Percentiles rank a stretch among this genome's conserved stretches.
These are phyloP conservation scores for Ceratocystiopsis sp. DNA, from an alignment of 2,329 filamentous ascomycete genomes.

Conservation along the genomic window DNA sequence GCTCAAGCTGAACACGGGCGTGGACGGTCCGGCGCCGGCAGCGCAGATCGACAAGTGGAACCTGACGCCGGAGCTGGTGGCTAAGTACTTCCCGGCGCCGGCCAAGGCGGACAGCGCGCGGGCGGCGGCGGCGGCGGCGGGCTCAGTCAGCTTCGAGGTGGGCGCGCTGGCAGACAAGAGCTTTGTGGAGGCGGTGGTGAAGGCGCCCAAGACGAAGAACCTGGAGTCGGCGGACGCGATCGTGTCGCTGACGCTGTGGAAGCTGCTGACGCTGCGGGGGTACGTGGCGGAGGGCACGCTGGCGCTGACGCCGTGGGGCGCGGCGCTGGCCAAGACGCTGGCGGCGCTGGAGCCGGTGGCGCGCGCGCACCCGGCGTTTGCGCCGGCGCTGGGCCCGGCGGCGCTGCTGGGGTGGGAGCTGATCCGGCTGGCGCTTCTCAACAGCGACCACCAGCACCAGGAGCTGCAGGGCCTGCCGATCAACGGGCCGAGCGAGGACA, in stretches of 20 bases:
- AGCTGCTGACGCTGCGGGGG: slow-evolving; percentile 74
- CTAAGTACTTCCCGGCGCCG: slow-evolving; percentile 27
- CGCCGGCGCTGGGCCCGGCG: slow-evolving; percentile 50
- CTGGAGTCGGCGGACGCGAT: slow-evolving; percentile 50
- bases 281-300: slow-evolving; percentile 62
- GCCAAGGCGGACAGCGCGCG: slow-evolving; percentile 2
- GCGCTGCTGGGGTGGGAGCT: slow-evolving; percentile 75
- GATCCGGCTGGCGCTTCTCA: slow-evolving; percentile 61
- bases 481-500: slow-evolving; percentile 51
- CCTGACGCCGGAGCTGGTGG: slow-evolving; percentile 42
- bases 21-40: slow-evolving; percentile 8
- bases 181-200: slow-evolving; percentile 53
- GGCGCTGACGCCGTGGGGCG: slow-evolving; percentile 69
- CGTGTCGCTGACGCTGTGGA: slow-evolving; percentile 60
- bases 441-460: slow-evolving; percentile 42
- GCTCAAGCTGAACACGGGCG: slow-evolving; percentile 43
- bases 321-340: slow-evolving; percentile 56
- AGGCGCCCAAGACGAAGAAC: slow-evolving; percentile 33
- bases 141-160: slow-evolving; percentile 41
- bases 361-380: slow-evolving; percentile 24
- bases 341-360: slow-evolving; percentile 39
- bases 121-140: slow-evolving; percentile 8
- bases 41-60: slow-evolving; percentile 46
- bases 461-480: slow-evolving; percentile 38
- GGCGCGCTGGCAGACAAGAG: slow-evolving; percentile 49